Base-by-base conservation (phyloP, 108 stramenopile genomes). In the Chaetoceros muelleri region DNA sequence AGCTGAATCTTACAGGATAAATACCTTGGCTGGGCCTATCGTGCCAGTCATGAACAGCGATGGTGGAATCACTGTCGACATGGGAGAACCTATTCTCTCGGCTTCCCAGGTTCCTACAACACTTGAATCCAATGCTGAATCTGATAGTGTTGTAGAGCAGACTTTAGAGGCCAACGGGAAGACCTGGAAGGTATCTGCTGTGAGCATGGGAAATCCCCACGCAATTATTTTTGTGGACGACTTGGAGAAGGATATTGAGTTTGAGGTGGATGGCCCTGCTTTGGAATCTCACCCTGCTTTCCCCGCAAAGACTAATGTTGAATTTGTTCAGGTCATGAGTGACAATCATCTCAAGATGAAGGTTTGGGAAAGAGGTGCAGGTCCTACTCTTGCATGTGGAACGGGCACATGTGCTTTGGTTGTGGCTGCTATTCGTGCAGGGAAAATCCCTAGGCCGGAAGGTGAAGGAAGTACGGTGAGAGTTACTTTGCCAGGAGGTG, bases 131-230 rank as follows among this genome's bases (percentile, higher is more conserved):
- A 93, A 93, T 40, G 64, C 69, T 18, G 87, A 85, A 31, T 84
- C 71, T 1, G 77, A 82, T 48, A 75, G 77, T 27, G 95, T 93
- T 1, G 74, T 96, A 5, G 89, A 91, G 62, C 89, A 93, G 74
- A 72, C 80, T 10, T 46, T 93, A 24, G 80, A 72, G 52, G 84
- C 80, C 57, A 74, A 67, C 53, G 91, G 90, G 27, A 90, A 92
- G 71, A 76, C 75, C 47, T 95, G 84, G 85, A 88, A 93, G 63
- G 84, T 94, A 30, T 85, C 74, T 25, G 81, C 80, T 30, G 95
- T 98, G 20, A 82, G 82, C 55, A 98, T 98, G 97, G 97, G 97
- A 13, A 98, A 98, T 77, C 97, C 97, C 7, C 97, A 98, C 65
- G 85, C 89, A 21, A 64, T 98, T 24, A 86, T 96, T 44, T 98